Evolutionary conservation across 75 land plant species (phyloP).

Genomic region (Pinus tabuliformis): DNA sequence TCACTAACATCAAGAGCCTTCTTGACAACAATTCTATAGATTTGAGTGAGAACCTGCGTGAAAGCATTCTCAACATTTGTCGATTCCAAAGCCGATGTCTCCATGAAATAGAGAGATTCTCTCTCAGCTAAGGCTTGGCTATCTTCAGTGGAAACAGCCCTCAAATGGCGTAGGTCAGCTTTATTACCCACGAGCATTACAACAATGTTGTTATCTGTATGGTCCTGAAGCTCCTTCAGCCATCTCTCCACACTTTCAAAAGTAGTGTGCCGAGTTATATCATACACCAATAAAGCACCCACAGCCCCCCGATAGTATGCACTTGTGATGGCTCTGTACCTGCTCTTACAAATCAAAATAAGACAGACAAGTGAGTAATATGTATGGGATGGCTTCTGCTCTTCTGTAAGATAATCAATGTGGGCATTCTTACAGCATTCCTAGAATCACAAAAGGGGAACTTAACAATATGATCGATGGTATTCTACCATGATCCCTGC

Average conservation of each 20-base stretch:
- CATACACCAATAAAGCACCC: constrained; percentile 68
- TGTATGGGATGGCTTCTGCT: too few relatives aligned
- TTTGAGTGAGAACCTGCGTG: constrained; percentile 60
- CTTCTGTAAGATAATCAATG: too few relatives aligned
- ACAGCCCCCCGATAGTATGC: constrained; percentile 74
- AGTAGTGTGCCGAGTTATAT: constrained; percentile 50
- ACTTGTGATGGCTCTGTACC: constrained; percentile 72
- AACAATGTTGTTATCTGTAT: constrained; percentile 70
- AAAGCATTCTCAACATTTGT: constrained; percentile 73
- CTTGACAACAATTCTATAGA: constrained; percentile 62
- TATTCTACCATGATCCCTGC: too few relatives aligned
- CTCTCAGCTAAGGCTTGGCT: constrained; percentile 54
- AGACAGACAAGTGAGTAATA: too few relatives aligned
- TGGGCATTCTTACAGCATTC: too few relatives aligned
- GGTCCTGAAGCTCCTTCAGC: constrained; percentile 63
- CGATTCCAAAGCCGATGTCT: constrained; percentile 77
- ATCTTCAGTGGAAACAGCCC: constrained; percentile 68
- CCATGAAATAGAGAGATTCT: constrained; percentile 69
- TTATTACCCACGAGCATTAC: constrained; percentile 81
- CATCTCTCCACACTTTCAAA: constrained; percentile 59
- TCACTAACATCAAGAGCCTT: constrained; percentile 53
- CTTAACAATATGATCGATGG: too few relatives aligned
- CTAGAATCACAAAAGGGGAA: too few relatives aligned
- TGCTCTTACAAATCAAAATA: constrained; percentile 7
- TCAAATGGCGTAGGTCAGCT: constrained; percentile 66